Conservation (phyloP, 495 filamentous ascomycete genomes). For the Trichoderma virens region DNA sequence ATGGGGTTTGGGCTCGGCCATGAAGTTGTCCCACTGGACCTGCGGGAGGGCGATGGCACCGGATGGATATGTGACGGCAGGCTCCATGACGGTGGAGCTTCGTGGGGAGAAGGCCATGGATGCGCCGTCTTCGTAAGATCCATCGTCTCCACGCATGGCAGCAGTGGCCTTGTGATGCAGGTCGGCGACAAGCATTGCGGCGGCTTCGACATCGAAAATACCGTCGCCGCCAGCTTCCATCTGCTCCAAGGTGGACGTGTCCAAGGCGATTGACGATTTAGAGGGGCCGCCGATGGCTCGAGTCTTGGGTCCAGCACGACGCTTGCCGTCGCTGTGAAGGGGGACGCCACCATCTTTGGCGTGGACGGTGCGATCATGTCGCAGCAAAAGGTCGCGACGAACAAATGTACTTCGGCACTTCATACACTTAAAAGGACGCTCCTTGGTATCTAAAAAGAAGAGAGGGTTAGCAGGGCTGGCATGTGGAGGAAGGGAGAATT, state of each 20-base stretch:
- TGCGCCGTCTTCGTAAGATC: conserved; percentile 59
- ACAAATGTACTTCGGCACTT: conserved; percentile 99
- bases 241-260: conserved; percentile 85
- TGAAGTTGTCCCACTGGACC: conserved; percentile 74
- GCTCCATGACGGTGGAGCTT: conserved; percentile 58
- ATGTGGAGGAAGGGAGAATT: conserved; percentile 13
- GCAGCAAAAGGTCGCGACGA: conserved; percentile 87
- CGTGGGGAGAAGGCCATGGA: conserved; percentile 67
- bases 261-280: conserved; percentile 76
- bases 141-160: conserved; percentile 53
- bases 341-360: conserved; percentile 97
- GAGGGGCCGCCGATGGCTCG: conserved; percentile 60
- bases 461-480: neutral
- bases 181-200: conserved; percentile 98
- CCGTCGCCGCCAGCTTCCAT: conserved; percentile 91
- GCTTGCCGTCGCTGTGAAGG: conserved; percentile 88
- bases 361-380: conserved; percentile 97
- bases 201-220: conserved; percentile 95
- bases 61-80: conserved; percentile 60
- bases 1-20: conserved; percentile 60
- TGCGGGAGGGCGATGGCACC: conserved; percentile 66
- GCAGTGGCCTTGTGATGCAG: conserved; percentile 94
- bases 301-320: conserved; percentile 66
- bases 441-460: conserved; percentile 63
- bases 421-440: conserved; percentile 94